A percentile compares a stretch with the other conserved stretches of the same genome.
Conservation (phyloP, 352 stramenopile species). For the Globisporangium yorkense region DNA sequence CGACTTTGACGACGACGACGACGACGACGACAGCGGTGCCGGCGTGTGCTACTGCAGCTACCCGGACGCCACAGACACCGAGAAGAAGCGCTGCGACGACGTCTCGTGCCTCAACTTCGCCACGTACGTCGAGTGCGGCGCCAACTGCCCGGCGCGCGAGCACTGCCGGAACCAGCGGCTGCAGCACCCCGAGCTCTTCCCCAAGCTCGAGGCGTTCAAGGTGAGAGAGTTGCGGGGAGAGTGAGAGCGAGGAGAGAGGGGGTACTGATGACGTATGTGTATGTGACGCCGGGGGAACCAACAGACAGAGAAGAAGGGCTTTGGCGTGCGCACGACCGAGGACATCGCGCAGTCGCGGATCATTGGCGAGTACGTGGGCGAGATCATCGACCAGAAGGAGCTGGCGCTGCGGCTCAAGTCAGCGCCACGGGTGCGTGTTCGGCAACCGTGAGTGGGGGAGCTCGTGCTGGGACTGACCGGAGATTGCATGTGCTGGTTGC, state of each 20-base stretch:
- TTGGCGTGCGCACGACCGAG: conserved; percentile 65
- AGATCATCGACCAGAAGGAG: conserved; percentile 90
- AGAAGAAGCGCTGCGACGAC: conserved; percentile 60
- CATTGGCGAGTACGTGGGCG: conserved; percentile 89
- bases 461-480: neutral
- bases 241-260: neutral
- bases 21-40: conserved; percentile 41
- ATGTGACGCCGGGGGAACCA: neutral
- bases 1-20: conserved; percentile 16
- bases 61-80: conserved; percentile 33
- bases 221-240: conserved; percentile 9
- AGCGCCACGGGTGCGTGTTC: conserved; percentile 36
- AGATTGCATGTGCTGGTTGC: neutral
- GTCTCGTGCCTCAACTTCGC: conserved; percentile 88
- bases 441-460: neutral
- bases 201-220: conserved; percentile 64
- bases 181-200: conserved; percentile 63
- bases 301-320: conserved; percentile 78
- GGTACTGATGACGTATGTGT: neutral
- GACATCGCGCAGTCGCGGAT: conserved; percentile 58
- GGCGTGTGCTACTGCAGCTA: conserved; percentile 54
- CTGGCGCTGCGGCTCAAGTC: conserved; percentile 46
- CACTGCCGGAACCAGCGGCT: conserved; percentile 72
- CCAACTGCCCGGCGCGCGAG: conserved; percentile 35
- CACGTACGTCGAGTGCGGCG: conserved; percentile 78